A percentile compares a stretch with the other conserved stretches of the same genome.
Conservation (phyloP, 1,139 yeast genomes). For the Pichia sp. region DNA sequence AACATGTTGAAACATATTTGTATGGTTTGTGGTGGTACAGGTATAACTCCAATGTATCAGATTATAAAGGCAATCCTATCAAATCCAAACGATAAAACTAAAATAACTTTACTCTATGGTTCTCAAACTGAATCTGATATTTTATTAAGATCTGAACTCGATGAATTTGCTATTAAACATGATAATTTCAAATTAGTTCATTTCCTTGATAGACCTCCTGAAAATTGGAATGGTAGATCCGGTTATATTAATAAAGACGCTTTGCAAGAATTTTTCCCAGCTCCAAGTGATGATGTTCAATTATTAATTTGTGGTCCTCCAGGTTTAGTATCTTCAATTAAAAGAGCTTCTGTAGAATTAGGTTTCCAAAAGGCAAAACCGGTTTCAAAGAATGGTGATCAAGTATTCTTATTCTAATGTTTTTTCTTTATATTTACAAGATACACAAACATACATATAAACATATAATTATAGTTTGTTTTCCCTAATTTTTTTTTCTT, state of each 20-base stretch:
- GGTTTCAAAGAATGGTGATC: conserved; percentile 87
- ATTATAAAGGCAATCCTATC: conserved; percentile 60
- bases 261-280: conserved; percentile 59
- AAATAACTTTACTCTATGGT: conserved; percentile 74
- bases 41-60: conserved; percentile 93
- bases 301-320: conserved; percentile 94
- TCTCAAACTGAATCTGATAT: conserved; percentile 71
- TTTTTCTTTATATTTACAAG: not conserved
- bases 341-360: conserved; percentile 69
- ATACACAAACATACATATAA: too few species aligned
- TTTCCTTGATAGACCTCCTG: conserved; percentile 70
- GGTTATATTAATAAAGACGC: conserved; percentile 82
- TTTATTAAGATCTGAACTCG: conserved; percentile 70
- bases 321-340: conserved; percentile 70
- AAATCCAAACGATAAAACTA: conserved; percentile 80
- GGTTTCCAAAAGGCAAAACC: conserved; percentile 88
- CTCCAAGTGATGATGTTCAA: conserved; percentile 56
- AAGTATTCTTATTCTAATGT: conserved; percentile 71
- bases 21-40: conserved; percentile 96
- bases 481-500: too few species aligned
- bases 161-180: conserved; percentile 51
- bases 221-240: conserved; percentile 68
- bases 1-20: conserved; percentile 69
- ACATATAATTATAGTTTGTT: too few species aligned
- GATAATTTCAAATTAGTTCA: conserved; percentile 68